phyloP scores from a whole-genome alignment of 306 rosid species.

The Leucaena leucocephala region DNA sequence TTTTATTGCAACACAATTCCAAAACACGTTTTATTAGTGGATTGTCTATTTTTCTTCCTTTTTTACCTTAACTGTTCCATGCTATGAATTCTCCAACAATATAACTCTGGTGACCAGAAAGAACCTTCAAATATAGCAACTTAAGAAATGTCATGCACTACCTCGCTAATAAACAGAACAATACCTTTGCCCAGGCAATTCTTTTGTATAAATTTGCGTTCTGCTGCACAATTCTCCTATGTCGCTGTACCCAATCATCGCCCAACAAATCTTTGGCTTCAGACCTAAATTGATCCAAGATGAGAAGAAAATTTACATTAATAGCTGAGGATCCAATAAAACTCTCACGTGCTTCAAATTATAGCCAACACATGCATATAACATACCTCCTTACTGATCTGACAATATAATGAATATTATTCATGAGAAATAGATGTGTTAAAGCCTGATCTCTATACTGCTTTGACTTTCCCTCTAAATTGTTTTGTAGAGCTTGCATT shows the following conservation, averaged over 20 bases:
- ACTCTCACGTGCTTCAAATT: constrained; percentile 21
- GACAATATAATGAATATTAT: constrained; percentile 94
- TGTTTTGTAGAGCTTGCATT: constrained; percentile 95
- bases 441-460: constrained; percentile 84
- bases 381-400: constrained; percentile 90
- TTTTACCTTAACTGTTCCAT: neutral
- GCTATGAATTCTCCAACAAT: neutral
- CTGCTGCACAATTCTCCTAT: constrained; percentile 92
- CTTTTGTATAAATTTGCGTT: constrained; percentile 97
- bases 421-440: constrained; percentile 95
- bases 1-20: neutral
- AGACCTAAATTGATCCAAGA: constrained; percentile 59
- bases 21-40: neutral
- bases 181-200: constrained; percentile 93
- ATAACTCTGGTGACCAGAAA: neutral
- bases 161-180: neutral
- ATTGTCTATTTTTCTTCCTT: neutral
- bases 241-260: constrained; percentile 98
- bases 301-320: constrained; percentile 14
- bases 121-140: constrained; percentile 11
- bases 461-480: constrained; percentile 94
- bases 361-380: constrained; percentile 13
- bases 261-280: constrained; percentile 99
- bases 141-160: neutral
- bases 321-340: constrained; percentile 22